phyloP scores from a whole-genome alignment of 2,329 filamentous ascomycete species.

The Ceratocystis colombiana region DNA sequence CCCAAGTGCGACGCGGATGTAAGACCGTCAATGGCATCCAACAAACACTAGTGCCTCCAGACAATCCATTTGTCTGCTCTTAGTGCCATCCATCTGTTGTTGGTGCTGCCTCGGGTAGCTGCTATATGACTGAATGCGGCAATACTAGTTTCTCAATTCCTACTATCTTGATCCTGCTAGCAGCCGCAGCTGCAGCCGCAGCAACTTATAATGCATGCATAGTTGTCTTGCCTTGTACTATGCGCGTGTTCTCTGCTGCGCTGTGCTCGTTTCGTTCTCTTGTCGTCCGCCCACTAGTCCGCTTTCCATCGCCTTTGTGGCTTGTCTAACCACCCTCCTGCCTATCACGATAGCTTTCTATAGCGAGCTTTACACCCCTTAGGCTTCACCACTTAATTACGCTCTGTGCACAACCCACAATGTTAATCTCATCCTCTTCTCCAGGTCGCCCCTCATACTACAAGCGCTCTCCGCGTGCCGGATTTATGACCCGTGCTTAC shows the following conservation, averaged over 20 bases:
- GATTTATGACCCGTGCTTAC: conserved; percentile 64
- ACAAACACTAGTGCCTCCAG: neutral
- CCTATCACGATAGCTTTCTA: neutral
- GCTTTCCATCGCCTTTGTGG: neutral
- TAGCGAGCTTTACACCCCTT: neutral
- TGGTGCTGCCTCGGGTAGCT: neutral
- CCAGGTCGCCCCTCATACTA: conserved; percentile 55
- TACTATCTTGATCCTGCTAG: neutral
- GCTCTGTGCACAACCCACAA: neutral
- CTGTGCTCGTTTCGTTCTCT: neutral
- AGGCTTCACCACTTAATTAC: neutral
- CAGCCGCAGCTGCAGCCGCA: neutral
- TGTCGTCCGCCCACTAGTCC: neutral
- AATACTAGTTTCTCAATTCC: neutral
- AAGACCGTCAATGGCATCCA: neutral
- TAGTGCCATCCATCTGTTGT: neutral
- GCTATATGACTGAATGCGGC: neutral
- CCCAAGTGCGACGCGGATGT: neutral
- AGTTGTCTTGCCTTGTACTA: neutral
- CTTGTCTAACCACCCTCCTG: neutral
- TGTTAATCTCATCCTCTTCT: conserved; percentile 24
- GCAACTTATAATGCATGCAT: neutral
- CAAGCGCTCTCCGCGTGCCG: conserved; percentile 69
- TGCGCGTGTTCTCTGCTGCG: neutral
- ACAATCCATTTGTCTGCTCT: neutral